These are phyloP conservation scores for Cercospora sp. DNA, from an alignment of 2,329 filamentous ascomycete genomes.

Conservation along the genomic window DNA sequence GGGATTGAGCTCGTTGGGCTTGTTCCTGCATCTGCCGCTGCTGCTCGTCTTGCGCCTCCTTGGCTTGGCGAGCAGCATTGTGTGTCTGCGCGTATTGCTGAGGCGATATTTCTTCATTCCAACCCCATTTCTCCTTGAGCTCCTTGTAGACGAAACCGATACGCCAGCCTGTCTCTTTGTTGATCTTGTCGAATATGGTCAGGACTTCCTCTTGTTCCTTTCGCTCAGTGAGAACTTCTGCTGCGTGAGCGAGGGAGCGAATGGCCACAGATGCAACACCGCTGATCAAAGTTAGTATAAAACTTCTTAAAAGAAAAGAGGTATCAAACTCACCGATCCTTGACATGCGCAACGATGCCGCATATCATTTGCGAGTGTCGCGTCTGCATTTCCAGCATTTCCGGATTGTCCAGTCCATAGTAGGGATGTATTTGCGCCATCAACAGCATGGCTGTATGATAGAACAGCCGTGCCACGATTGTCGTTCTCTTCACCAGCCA, in stretches of 20 bases:
- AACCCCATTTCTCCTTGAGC: slow-evolving; percentile 76
- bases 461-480: slow-evolving; percentile 80
- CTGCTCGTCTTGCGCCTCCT: slow-evolving; percentile 32
- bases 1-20: slow-evolving; percentile 31
- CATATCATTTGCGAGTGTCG: slow-evolving; percentile 83
- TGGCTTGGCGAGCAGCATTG: slow-evolving; percentile 30
- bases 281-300: slow-evolving; percentile 38
- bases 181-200: slow-evolving; percentile 72
- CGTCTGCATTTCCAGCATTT: slow-evolving; percentile 69
- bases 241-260: slow-evolving; percentile 75
- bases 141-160: slow-evolving; percentile 71
- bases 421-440: slow-evolving; percentile 78
- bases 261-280: slow-evolving; percentile 78
- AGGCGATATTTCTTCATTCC: slow-evolving; percentile 54
- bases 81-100: slow-evolving; percentile 44
- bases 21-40: slow-evolving; percentile 36
- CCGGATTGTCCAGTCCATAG: slow-evolving; percentile 57
- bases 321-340: slow-evolving; percentile 60
- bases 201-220: slow-evolving; percentile 80
- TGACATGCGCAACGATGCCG: slow-evolving; percentile 82
- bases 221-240: slow-evolving; percentile 66
- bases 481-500: slow-evolving; percentile 85
- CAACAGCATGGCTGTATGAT: slow-evolving; percentile 81
- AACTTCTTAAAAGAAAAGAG: not conserved
- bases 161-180: slow-evolving; percentile 75